phyloP scores from a whole-genome alignment of 1,284 basidiomycete species.

The Microbotryomycetes sp. region DNA sequence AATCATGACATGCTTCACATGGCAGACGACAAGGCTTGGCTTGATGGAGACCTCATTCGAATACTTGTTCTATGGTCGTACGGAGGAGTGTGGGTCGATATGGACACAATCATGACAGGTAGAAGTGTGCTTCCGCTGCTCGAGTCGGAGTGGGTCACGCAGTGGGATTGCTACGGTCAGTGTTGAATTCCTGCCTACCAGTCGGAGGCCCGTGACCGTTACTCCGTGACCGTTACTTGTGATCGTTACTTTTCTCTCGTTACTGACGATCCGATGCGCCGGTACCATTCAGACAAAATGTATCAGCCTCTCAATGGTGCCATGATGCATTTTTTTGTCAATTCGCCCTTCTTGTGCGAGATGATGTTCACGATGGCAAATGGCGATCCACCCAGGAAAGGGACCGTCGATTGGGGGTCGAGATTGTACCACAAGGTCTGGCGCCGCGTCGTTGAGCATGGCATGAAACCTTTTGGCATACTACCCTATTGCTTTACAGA shows the following conservation, averaged over 20 bases:
- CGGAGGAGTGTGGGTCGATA: slow-evolving; percentile 90
- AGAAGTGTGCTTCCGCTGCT: slow-evolving; percentile 71
- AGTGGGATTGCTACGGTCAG: slow-evolving; percentile 93
- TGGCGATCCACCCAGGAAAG: slow-evolving; percentile 59
- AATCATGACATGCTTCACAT: slow-evolving; percentile 54
- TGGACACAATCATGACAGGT: slow-evolving; percentile 77
- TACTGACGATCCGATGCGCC: too few relatives aligned
- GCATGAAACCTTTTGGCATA: slow-evolving; percentile 74
- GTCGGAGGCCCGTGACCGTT: background rate
- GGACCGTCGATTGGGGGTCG: slow-evolving; percentile 86
- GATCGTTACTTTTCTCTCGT: slow-evolving; percentile 4
- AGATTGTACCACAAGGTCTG: slow-evolving; percentile 80
- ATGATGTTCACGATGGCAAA: slow-evolving; percentile 81
- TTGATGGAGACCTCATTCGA: slow-evolving; percentile 84
- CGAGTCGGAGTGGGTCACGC: slow-evolving; percentile 81
- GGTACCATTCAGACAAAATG: slow-evolving; percentile 60
- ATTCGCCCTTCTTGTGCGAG: slow-evolving; percentile 90
- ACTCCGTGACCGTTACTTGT: background rate
- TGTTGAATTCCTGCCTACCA: slow-evolving; percentile 19
- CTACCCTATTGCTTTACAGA: slow-evolving; percentile 90
- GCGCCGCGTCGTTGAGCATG: slow-evolving; percentile 65
- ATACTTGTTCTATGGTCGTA: slow-evolving; percentile 79
- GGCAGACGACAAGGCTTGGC: slow-evolving; percentile 70
- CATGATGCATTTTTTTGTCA: slow-evolving; percentile 77
- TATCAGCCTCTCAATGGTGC: slow-evolving; percentile 85